Base-by-base conservation (phyloP, 768 basidiomycete genomes). In the Boletus huronensis region DNA sequence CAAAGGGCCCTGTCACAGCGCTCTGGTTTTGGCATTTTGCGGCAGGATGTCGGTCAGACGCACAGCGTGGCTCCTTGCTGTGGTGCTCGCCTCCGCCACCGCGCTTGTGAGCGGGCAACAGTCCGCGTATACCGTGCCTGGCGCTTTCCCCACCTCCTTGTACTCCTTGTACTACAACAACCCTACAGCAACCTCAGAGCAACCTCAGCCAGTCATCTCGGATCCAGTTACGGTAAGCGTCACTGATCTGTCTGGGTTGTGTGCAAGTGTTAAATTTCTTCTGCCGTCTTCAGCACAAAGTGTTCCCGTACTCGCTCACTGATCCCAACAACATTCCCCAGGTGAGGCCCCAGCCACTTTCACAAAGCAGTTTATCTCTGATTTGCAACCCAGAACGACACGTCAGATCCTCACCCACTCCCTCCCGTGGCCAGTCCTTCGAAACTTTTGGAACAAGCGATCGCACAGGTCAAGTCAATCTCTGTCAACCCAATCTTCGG, bases 191-290 rank as follows among this genome's bases (percentile, higher is more conserved):
- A 90, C 88, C 2, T 79, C 80, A 13, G 81, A 77, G 1, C 88
- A 90, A 64, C 82, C 82, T 4, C 88, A 90, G 69, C 88, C 88
- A n/a, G 77, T 88, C 54, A 79, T 90, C 35, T 81, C 86, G 14
- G 88, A 90, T 64, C 84, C 86, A 9, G 79, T 88, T 31, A 78
- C 79, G 26, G 88, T 87, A 48, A 47, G 70, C 52, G 6, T 7
- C 34, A 6, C n/a, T n/a, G n/a, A n/a, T 48, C 9, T 46, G 9
- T 19, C n/a, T 34, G 13, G 32, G 17, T 48, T 52, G 56, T 63
- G 10, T 19, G 39, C 0, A 13, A 6, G 6, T 23, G 21, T 26
- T 55, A 19, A 60, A 36, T 21, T n/a, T 48, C 34, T 42, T 48
- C 23, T 25, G 13, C 40, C 42, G 46, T 57, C 54, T 50, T 50